Percentiles rank a stretch among this genome's conserved stretches.
Evolutionary conservation across 805 yeast species (phyloP).

Genomic region (Kluyveromyces aestuarii): DNA sequence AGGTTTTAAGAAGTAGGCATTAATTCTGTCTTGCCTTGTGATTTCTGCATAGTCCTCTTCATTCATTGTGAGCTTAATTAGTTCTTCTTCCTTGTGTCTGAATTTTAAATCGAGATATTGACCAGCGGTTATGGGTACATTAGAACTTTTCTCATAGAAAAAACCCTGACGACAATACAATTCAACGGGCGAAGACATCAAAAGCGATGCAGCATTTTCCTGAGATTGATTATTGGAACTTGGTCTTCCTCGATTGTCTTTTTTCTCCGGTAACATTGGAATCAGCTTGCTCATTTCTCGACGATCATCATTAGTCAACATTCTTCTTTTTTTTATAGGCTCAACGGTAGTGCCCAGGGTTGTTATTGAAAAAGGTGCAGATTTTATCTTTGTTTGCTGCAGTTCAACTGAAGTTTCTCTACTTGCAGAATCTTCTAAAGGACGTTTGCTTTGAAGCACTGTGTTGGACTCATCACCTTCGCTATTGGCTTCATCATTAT

Average conservation of each 20-base stretch:
- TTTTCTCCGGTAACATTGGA: slow-evolving; percentile 8
- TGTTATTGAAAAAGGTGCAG: background rate
- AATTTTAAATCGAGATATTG: slow-evolving; percentile 24
- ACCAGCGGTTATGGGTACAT: slow-evolving; percentile 25
- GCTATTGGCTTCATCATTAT: slow-evolving; percentile 15
- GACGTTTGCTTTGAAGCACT: background rate
- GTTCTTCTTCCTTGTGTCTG: slow-evolving; percentile 23
- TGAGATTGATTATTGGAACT: slow-evolving; percentile 7
- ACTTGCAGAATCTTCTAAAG: background rate
- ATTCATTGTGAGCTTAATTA: slow-evolving; percentile 12
- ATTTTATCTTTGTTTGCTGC: background rate
- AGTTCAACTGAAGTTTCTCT: background rate
- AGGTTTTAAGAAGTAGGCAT: slow-evolving; percentile 22
- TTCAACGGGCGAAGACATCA: slow-evolving; percentile 24
- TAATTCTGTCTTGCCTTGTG: slow-evolving; percentile 21
- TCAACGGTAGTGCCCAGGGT: background rate
- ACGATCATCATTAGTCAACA: background rate
- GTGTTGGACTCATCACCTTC: slow-evolving; percentile 1
- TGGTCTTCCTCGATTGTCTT: slow-evolving; percentile 8
- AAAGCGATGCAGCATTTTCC: slow-evolving; percentile 10
- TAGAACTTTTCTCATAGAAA: slow-evolving; percentile 21
- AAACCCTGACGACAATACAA: slow-evolving; percentile 25
- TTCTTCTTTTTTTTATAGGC: background rate
- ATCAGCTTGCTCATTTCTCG: slow-evolving; percentile 3
- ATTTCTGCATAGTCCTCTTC: slow-evolving; percentile 14